Evolutionary conservation across 768 basidiomycete genomes (phyloP), one percentile per base, ranked within the genome.

Genomic region (Naganishia vishniacii): DNA sequence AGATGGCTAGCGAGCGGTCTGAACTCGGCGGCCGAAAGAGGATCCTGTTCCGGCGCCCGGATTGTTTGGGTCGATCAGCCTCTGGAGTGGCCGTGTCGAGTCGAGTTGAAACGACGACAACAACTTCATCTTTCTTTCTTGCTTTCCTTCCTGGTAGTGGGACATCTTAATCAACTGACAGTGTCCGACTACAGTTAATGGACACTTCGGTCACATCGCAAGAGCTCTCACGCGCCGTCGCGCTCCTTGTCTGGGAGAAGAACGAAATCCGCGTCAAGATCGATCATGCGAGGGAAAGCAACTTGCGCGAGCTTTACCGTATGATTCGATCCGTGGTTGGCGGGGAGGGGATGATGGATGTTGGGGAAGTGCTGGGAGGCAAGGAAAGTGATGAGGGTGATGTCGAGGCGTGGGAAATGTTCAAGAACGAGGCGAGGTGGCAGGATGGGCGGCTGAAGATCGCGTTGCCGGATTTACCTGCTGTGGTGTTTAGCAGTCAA

Each of bases 281-380:
- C 23, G 28, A 40, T 2, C 26, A 51, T 32, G 62, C 34, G 48
- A 47, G 41, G 41, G 48, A 53, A 18, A 44, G 7, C n/a, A 41
- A 56, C 32, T 31, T 63, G 49, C 41, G 34, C 23, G 32, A 34
- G 12, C 44, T 63, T 25, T 56, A 63, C 26, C 34, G 48, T 20
- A 63, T 63, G 62, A 42, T 63, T 37, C 37, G 48, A 40, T 37
- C 62, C 12, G 48, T 63, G 23, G 51, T 63, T 13, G n/a, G 42
- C 3, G 62, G 62, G 18, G 28, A 63, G 18, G 49, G 49, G 3
- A 51, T 63, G 29, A 47, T 48, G 47, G 46, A 41, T 28, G 18
- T 23, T 3, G n/a, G 16, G n/a, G 13, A 26, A 18, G 46, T 5
- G 23, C 8, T 45, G 7, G 59, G 15, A 34, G 42, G 3, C 20